phyloP scores from a whole-genome alignment of 2,329 filamentous ascomycete species.

The Xylaria sp. region DNA sequence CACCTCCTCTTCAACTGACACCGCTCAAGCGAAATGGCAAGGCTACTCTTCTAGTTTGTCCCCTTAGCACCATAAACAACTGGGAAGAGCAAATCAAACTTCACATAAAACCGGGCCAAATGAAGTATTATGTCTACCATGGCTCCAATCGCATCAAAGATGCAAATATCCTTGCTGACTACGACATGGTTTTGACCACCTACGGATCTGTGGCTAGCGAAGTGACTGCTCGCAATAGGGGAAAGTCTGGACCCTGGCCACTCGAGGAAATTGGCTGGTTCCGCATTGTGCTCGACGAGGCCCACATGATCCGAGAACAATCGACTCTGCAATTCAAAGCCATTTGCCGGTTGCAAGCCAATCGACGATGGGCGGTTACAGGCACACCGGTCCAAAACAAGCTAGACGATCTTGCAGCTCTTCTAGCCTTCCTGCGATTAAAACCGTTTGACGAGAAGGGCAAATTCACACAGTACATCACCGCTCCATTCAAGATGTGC shows the following conservation, averaged over 20 bases:
- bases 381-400: constrained; percentile 96
- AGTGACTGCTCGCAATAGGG: constrained; percentile 70
- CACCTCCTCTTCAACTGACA: constrained; percentile 61
- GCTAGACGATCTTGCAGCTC: constrained; percentile 86
- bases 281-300: constrained; percentile 92
- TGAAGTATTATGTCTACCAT: constrained; percentile 88
- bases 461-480: constrained; percentile 82
- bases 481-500: constrained; percentile 86
- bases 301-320: constrained; percentile 91
- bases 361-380: constrained; percentile 95
- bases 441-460: constrained; percentile 83
- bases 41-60: constrained; percentile 87
- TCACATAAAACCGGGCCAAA: constrained; percentile 73
- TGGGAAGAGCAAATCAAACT: constrained; percentile 93
- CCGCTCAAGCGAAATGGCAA: constrained; percentile 74
- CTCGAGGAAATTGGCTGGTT: constrained; percentile 89
- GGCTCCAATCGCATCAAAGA: constrained; percentile 80
- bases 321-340: constrained; percentile 85
- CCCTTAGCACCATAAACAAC: constrained; percentile 90
- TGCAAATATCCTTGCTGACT: constrained; percentile 72
- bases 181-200: constrained; percentile 90
- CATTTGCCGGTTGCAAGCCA: constrained; percentile 80
- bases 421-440: constrained; percentile 86
- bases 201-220: constrained; percentile 91
- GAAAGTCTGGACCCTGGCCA: constrained; percentile 70